phyloP scores from a whole-genome alignment of 805 yeast species.

The Candida schatavii region DNA sequence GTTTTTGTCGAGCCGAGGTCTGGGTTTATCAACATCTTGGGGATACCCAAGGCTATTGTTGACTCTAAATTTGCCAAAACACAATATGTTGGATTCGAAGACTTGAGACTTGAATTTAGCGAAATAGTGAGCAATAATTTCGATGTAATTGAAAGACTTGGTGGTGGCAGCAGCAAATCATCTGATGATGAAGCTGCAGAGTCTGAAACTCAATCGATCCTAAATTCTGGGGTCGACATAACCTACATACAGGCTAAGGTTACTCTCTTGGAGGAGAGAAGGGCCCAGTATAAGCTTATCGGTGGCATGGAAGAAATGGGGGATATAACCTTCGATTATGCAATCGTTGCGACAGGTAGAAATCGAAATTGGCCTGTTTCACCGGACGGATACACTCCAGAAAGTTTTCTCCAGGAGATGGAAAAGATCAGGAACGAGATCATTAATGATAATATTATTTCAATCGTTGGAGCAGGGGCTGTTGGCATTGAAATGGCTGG shows the following conservation, averaged over 20 bases:
- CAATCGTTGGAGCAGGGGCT: constrained; percentile 48
- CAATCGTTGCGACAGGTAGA: constrained; percentile 48
- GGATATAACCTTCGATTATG: constrained; percentile 42
- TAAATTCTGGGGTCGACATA: constrained; percentile 17
- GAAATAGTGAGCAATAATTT: constrained; percentile 23
- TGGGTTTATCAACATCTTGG: constrained; percentile 38
- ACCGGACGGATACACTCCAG: constrained; percentile 41
- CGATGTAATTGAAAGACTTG: constrained; percentile 14
- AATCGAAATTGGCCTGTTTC: constrained; percentile 54
- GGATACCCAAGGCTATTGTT: constrained; percentile 39
- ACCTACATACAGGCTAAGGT: constrained; percentile 35
- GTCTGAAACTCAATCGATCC: constrained; percentile 3
- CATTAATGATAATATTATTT: constrained; percentile 26
- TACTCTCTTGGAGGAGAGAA: constrained; percentile 19
- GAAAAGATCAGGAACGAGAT: constrained; percentile 26
- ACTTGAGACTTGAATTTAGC: constrained; percentile 28
- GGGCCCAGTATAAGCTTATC: constrained; percentile 24
- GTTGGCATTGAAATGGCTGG: constrained; percentile 44
- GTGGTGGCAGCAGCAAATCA: constrained; percentile 1
- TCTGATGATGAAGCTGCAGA: constrained; percentile 1
- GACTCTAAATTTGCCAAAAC: constrained; percentile 36
- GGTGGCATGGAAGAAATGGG: constrained; percentile 6
- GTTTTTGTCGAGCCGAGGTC: constrained; percentile 40
- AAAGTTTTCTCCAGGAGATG: constrained; percentile 44
- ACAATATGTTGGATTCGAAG: constrained; percentile 32